These are phyloP conservation scores for Diaporthe citriasiana DNA, from an alignment of 2,329 filamentous ascomycete species.

Conservation along the genomic window DNA sequence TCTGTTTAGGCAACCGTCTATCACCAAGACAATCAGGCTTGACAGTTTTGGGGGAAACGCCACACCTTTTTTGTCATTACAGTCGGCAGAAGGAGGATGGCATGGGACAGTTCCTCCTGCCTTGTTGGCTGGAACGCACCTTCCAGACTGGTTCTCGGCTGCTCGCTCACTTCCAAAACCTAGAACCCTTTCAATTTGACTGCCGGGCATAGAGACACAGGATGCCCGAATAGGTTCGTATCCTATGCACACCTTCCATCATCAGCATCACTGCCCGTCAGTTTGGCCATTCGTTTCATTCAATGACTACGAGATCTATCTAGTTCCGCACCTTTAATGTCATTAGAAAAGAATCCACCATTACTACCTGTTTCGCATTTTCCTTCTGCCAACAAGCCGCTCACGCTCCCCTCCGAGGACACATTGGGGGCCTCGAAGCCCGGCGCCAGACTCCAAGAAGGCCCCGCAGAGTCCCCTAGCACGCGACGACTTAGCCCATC, in stretches of 20 bases:
- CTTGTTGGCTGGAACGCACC: not conserved
- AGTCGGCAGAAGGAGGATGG: not conserved
- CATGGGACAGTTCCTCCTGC: not conserved
- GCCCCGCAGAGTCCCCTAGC: not conserved
- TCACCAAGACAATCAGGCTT: not conserved
- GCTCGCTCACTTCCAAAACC: not conserved
- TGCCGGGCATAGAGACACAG: not conserved
- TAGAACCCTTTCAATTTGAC: not conserved
- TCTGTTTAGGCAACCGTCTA: not conserved
- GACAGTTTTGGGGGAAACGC: not conserved
- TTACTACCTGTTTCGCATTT: not conserved
- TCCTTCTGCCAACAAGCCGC: not conserved
- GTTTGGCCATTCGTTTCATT: not conserved
- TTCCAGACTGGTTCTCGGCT: not conserved
- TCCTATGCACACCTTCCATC: slow-evolving; percentile 1
- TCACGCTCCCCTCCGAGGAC: not conserved
- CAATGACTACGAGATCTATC: not conserved
- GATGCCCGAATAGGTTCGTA: not conserved
- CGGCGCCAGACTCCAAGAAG: not conserved
- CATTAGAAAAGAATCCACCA: not conserved
- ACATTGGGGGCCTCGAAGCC: not conserved
- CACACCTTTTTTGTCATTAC: not conserved
- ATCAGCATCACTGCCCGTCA: not conserved
- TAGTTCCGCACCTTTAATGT: slow-evolving; percentile 9
- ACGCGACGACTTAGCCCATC: not conserved